Base-by-base conservation (phyloP, 441 rosid genomes). In the Adansonia grandidieri region DNA sequence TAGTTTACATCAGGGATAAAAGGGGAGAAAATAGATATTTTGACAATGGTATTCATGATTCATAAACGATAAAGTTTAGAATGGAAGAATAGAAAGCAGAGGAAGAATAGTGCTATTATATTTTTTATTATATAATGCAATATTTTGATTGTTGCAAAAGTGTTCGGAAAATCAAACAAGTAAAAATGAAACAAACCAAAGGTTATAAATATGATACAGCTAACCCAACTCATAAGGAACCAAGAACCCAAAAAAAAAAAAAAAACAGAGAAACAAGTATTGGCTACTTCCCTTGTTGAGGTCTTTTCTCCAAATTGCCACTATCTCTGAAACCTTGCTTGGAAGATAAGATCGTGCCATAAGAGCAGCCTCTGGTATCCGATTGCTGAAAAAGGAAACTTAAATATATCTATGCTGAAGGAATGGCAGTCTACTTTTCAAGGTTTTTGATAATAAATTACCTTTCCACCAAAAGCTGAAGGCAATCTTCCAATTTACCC, bases 311-410 rank as follows among this genome's bases (percentile, higher is more conserved):
- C 98, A 97, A 76, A 89, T 82, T 74, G 95, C 89, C 60, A 95
- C 97, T 80, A 97, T 91, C 85, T 91, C 96, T 13, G 98, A 90
- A 83, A 93, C 98, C 87, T 90, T 97, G 90, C 98, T 93, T 40
- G 98, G 98, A 86, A 95, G 97, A 86, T 91, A 95, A 5, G 98
- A 95, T 74, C 99, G 88, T 50, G 98, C 98, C 97, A 97, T 91
- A 82, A 97, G 85, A 80, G 98, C 98, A 80, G 99, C 99, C 88
- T 97, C 99, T 60, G 99, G 99, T 87, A 97, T 90, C 82, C 98
- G 96, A 86, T 93, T 95, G 85, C 99, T 97, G 90, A 79, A 79
- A 80, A 71, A 79, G 78, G 81, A 84, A 82, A 74, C 56, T 79
- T 87, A 67, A 82, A 71, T 57, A 82, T 37, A 83, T 72, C 78